Conservation (phyloP, 2,329 filamentous ascomycete species). For the Drechslerella stenobrocha region DNA sequence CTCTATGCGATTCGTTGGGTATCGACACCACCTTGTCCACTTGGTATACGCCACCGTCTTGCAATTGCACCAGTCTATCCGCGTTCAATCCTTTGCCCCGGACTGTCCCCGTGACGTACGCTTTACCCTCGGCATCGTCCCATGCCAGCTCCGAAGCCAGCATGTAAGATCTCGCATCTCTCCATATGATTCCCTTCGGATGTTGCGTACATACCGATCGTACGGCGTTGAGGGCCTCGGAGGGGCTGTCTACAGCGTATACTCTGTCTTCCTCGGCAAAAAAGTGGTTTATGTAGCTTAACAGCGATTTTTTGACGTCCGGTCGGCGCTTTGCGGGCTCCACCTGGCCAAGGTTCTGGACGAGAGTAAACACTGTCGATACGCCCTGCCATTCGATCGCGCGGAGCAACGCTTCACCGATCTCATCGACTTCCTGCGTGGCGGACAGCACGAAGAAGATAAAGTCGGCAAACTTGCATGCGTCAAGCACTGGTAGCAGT, state of each 20-base stretch:
- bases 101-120: slow-evolving; percentile 76
- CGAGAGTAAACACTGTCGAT: slow-evolving; percentile 84
- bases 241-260: slow-evolving; percentile 80
- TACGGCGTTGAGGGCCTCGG: slow-evolving; percentile 89
- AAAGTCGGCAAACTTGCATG: slow-evolving; percentile 85
- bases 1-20: slow-evolving; percentile 56
- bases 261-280: slow-evolving; percentile 91
- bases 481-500: slow-evolving; percentile 76
- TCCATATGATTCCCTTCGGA: slow-evolving; percentile 92
- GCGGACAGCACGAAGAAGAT: slow-evolving; percentile 83
- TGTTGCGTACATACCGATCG: slow-evolving; percentile 87
- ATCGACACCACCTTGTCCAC: slow-evolving; percentile 74
- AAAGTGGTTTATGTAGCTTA: slow-evolving; percentile 91
- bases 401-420: slow-evolving; percentile 82
- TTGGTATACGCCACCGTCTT: slow-evolving; percentile 92
- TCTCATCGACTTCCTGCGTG: slow-evolving; percentile 76
- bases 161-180: slow-evolving; percentile 95
- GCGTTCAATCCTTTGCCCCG: slow-evolving; percentile 85
- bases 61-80: slow-evolving; percentile 84
- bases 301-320: slow-evolving; percentile 77
- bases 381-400: slow-evolving; percentile 91
- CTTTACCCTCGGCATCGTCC: slow-evolving; percentile 67
- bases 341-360: slow-evolving; percentile 75
- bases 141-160: slow-evolving; percentile 80
- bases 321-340: slow-evolving; percentile 77